These are phyloP conservation scores for Syzygium syzygioides DNA, from an alignment of 441 rosid species.

Conservation along the genomic window DNA sequence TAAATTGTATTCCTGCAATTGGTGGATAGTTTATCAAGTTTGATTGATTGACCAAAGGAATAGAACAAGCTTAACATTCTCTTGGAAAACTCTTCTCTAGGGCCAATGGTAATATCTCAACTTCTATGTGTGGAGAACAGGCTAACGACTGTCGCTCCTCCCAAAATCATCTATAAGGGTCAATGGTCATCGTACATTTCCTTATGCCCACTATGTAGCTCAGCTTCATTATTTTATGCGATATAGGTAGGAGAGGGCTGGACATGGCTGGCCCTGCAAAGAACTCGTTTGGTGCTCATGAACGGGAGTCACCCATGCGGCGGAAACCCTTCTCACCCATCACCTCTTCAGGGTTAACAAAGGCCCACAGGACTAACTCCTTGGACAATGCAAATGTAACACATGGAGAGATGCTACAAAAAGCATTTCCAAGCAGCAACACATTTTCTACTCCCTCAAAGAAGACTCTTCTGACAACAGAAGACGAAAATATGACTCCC, in stretches of 20 bases:
- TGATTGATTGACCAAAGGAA: not conserved
- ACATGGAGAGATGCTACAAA: constrained; percentile 21
- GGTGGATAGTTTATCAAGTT: not conserved
- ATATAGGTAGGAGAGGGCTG: constrained; percentile 72
- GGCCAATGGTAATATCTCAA: not conserved
- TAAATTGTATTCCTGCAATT: not conserved
- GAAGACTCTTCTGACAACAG: constrained; percentile 16
- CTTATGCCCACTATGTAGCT: not conserved
- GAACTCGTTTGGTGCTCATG: constrained; percentile 42
- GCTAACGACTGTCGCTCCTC: not conserved
- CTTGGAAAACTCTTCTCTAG: not conserved
- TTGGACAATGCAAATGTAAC: constrained; percentile 16
- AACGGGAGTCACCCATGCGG: constrained; percentile 54
- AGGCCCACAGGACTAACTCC: constrained; percentile 30
- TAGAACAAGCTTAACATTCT: not conserved
- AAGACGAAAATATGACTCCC: constrained; percentile 67
- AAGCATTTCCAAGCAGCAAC: constrained; percentile 19
- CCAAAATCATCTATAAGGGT: not conserved
- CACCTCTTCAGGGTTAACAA: constrained; percentile 41
- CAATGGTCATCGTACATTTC: not conserved
- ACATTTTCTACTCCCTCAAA: constrained; percentile 44
- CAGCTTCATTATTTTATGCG: not conserved
- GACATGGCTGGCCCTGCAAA: constrained; percentile 57
- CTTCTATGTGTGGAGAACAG: not conserved
- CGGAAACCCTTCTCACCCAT: constrained; percentile 93